phyloP scores from a whole-genome alignment of 139 green algal genomes.

The Haematococcus sp. region DNA sequence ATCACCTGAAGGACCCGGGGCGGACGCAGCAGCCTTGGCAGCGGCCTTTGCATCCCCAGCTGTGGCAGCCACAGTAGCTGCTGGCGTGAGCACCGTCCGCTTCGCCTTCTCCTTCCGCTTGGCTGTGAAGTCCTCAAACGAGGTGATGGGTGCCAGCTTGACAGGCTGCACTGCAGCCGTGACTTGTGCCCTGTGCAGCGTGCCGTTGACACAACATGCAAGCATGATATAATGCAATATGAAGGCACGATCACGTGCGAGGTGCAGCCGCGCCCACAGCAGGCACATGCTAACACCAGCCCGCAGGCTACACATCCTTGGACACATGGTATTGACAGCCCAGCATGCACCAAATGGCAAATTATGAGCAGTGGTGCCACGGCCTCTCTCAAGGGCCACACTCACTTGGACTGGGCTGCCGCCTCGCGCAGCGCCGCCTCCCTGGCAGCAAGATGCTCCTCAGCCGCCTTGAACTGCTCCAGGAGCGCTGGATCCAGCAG shows the following conservation, averaged over 20 bases:
- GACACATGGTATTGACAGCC: not conserved
- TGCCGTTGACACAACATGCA: not conserved
- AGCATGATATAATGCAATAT: not conserved
- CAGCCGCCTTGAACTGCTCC: too few relatives aligned
- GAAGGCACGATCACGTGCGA: not conserved
- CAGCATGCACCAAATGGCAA: not conserved
- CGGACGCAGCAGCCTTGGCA: too few relatives aligned
- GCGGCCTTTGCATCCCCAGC: too few relatives aligned
- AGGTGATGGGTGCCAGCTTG: not conserved
- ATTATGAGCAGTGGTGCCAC: too few relatives aligned
- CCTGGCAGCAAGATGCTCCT: too few relatives aligned
- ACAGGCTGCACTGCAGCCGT: not conserved
- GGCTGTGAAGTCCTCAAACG: not conserved
- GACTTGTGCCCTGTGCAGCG: slow-evolving; percentile 1
- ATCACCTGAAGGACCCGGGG: too few relatives aligned
- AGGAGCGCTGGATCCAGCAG: too few relatives aligned
- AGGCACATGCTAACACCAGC: slow-evolving; percentile 8
- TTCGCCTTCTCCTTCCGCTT: not conserved
- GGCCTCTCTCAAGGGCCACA: too few relatives aligned
- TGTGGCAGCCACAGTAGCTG: too few relatives aligned
- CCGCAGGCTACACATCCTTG: not conserved
- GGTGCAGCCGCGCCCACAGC: not conserved
- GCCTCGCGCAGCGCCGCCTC: too few relatives aligned
- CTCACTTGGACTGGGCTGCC: too few relatives aligned
- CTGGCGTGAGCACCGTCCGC: too few relatives aligned